These are phyloP conservation scores for Trichosporon faecale DNA, from an alignment of 1,284 basidiomycete genomes.

Conservation along the genomic window DNA sequence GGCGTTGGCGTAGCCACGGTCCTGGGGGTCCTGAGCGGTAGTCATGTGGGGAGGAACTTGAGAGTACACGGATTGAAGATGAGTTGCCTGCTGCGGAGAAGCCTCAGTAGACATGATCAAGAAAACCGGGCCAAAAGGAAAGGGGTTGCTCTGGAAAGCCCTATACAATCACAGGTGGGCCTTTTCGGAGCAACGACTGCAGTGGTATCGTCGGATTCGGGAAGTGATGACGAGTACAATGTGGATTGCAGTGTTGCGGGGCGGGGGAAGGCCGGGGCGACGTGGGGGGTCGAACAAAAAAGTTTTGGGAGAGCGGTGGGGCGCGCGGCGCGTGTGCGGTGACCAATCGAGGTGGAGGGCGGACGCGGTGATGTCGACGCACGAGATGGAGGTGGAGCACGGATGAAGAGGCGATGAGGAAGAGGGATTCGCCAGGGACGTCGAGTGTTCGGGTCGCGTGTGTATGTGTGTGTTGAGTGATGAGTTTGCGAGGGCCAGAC, in stretches of 20 bases:
- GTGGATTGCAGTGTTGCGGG: not conserved
- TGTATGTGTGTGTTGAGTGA: not conserved
- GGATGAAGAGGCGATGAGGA: not conserved
- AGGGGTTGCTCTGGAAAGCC: slow-evolving; percentile 4
- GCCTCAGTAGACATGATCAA: slow-evolving; percentile 21
- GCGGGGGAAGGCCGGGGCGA: not conserved
- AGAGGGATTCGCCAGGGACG: not conserved
- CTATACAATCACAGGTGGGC: slow-evolving; percentile 9
- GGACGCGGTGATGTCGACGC: not conserved
- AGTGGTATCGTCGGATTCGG: not conserved
- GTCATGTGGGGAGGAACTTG: slow-evolving; percentile 14
- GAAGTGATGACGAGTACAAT: not conserved
- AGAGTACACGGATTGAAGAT: slow-evolving; percentile 16
- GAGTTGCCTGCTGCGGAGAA: slow-evolving; percentile 17
- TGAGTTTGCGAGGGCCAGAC: not conserved
- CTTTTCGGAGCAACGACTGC: not conserved
- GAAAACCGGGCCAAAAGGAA: slow-evolving; percentile 12
- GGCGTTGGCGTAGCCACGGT: slow-evolving; percentile 16
- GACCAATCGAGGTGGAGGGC: not conserved
- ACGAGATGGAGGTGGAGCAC: not conserved
- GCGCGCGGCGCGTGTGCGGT: not conserved
- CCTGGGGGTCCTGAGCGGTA: slow-evolving; percentile 15
- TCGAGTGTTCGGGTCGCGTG: slow-evolving; percentile 9
- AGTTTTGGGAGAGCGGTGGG: not conserved
- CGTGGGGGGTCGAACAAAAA: not conserved